Evolutionary conservation across 1,139 yeast genomes (phyloP).

Genomic region (Eremothecium gossypii): DNA sequence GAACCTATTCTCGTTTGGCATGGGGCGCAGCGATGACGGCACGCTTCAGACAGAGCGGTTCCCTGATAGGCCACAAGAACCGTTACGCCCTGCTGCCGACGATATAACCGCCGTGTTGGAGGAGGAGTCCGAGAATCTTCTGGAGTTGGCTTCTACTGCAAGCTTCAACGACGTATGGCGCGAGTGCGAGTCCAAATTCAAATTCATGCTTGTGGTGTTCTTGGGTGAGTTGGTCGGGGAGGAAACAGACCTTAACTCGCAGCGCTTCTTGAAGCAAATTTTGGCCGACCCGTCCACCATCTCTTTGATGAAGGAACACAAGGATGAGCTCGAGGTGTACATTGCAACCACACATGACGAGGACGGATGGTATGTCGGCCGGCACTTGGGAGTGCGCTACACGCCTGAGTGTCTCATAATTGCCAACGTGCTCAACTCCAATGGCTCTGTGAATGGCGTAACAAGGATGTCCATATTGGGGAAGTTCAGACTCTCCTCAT

Average conservation of each 20-base stretch:
- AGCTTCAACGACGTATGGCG: slow-evolving; percentile 29
- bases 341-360: slow-evolving; percentile 27
- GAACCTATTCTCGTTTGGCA: slow-evolving; percentile 19
- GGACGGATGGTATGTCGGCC: slow-evolving; percentile 31
- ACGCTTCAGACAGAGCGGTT: slow-evolving; percentile 10
- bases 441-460: slow-evolving; percentile 26
- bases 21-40: slow-evolving; percentile 8
- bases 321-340: slow-evolving; percentile 26
- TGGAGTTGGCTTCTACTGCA: slow-evolving; percentile 3
- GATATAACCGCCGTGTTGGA: slow-evolving; percentile 6
- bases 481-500: slow-evolving; percentile 23
- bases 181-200: slow-evolving; percentile 26
- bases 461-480: slow-evolving; percentile 30
- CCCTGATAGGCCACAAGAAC: slow-evolving; percentile 14
- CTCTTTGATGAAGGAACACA: slow-evolving; percentile 17
- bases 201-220: slow-evolving; percentile 27
- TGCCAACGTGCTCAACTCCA: slow-evolving; percentile 30
- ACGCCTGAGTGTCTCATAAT: slow-evolving; percentile 31
- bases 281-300: slow-evolving; percentile 23
- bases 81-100: background rate
- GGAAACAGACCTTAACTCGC: slow-evolving; percentile 20
- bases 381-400: slow-evolving; percentile 21
- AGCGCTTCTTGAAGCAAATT: slow-evolving; percentile 23
- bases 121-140: slow-evolving; percentile 5
- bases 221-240: slow-evolving; percentile 20